A percentile compares a stretch with the other conserved stretches of the same genome.
Conservation (phyloP, 2,329 filamentous ascomycete species). For the Pezicula carpinea region DNA sequence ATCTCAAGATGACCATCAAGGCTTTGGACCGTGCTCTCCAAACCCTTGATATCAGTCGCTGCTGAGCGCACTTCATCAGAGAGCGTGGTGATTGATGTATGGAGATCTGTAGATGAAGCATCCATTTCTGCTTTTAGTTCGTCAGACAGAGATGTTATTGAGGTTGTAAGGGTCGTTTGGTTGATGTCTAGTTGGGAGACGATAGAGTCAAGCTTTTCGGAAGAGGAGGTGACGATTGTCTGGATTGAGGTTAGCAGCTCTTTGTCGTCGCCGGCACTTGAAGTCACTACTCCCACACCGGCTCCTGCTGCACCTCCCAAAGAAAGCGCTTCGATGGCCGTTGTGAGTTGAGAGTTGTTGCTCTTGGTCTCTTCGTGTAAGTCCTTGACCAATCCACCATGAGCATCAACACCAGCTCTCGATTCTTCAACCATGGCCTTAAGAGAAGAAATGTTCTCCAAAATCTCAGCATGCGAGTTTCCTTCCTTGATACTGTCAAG, state of each 20-base stretch:
- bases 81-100: conserved; percentile 12
- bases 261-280: conserved; percentile 3
- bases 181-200: conserved; percentile 20
- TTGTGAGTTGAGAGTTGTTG: conserved; percentile 16
- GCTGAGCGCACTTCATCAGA: conserved; percentile 5
- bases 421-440: conserved; percentile 20
- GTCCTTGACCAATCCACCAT: conserved; percentile 16
- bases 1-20: background rate
- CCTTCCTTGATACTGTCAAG: conserved; percentile 14
- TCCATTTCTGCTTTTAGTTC: conserved; percentile 23
- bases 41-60: conserved; percentile 5
- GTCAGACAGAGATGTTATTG: conserved; percentile 18
- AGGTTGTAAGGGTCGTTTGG: conserved; percentile 20
- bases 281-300: conserved; percentile 9
- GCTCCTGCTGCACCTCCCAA: conserved; percentile 18
- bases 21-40: conserved; percentile 2
- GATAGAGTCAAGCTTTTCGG: conserved; percentile 9
- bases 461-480: conserved; percentile 13
- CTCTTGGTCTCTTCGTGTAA: conserved; percentile 19
- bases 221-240: conserved; percentile 14
- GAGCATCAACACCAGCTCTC: conserved; percentile 14
- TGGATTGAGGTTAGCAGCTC: conserved; percentile 4
- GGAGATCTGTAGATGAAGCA: conserved; percentile 17
- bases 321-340: conserved; percentile 17
- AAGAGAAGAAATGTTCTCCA: conserved; percentile 16